phyloP scores from a whole-genome alignment of 768 basidiomycete genomes.

The Lentinula guzmanii region DNA sequence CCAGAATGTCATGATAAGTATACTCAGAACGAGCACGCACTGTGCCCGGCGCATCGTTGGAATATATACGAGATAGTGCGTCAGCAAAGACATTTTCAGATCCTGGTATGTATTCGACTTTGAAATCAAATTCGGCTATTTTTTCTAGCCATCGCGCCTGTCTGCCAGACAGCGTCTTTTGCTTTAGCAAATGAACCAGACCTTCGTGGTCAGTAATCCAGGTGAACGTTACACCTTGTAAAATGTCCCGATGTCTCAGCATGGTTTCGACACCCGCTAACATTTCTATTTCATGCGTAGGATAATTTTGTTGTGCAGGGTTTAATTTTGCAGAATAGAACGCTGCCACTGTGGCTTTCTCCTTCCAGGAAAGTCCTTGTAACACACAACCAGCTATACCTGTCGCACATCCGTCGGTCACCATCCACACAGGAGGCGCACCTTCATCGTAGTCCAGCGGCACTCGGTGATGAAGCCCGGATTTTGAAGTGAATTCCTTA shows the following conservation, averaged over 20 bases:
- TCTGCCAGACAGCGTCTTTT: no score
- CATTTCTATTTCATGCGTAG: constrained; percentile 32
- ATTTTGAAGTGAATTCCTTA: not conserved
- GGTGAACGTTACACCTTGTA: no score
- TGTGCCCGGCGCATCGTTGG: no score
- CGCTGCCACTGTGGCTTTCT: constrained; percentile 17
- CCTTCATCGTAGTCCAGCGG: constrained; percentile 13
- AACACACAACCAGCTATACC: constrained; percentile 18
- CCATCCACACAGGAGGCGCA: constrained; percentile 19
- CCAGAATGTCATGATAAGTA: no score
- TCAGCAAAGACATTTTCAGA: no score
- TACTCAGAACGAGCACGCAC: no score
- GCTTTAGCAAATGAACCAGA: no score
- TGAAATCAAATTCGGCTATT: no score
- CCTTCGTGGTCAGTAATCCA: no score
- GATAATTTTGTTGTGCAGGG: constrained; percentile 31
- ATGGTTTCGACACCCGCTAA: constrained; percentile 28
- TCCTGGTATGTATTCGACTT: no score
- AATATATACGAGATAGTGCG: no score
- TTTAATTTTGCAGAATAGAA: constrained; percentile 32
- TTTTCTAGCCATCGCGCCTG: no score
- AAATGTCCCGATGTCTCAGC: constrained; percentile 19
- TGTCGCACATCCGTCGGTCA: constrained; percentile 24
- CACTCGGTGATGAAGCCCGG: constrained; percentile 14
- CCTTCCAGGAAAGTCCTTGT: constrained; percentile 17